These are phyloP conservation scores for Ceratobasidium theobromae DNA, from an alignment of 1,284 basidiomycete genomes.

Conservation along the genomic window DNA sequence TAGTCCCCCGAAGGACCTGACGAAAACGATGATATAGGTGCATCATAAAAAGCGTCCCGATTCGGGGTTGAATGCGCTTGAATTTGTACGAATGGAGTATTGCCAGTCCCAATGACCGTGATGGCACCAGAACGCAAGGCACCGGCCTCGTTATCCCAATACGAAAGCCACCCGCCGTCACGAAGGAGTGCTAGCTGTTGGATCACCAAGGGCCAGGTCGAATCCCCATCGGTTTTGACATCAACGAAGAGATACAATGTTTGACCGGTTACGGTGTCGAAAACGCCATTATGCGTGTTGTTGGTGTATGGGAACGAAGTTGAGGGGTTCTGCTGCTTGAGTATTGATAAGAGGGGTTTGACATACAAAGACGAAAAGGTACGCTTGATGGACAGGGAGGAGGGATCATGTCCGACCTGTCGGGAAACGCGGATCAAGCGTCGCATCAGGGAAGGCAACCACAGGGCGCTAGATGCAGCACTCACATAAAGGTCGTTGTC, in stretches of 20 bases:
- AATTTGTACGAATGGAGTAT: slow-evolving; percentile 20
- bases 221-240: slow-evolving; percentile 13
- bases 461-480: neutral
- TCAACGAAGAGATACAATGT: slow-evolving; percentile 26
- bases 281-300: slow-evolving; percentile 20
- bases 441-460: neutral
- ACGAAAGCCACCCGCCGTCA: slow-evolving; percentile 19
- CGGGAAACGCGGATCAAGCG: neutral
- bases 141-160: slow-evolving; percentile 22
- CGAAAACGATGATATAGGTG: slow-evolving; percentile 16
- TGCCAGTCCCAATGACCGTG: slow-evolving; percentile 15
- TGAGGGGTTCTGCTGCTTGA: slow-evolving; percentile 22
- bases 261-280: slow-evolving; percentile 9
- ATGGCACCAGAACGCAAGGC: slow-evolving; percentile 1
- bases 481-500: slow-evolving; percentile 23
- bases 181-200: slow-evolving; percentile 19
- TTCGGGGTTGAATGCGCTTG: slow-evolving; percentile 9
- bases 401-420: slow-evolving; percentile 26
- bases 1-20: slow-evolving; percentile 7
- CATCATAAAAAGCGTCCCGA: slow-evolving; percentile 26
- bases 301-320: slow-evolving; percentile 20
- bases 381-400: slow-evolving; percentile 14
- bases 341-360: slow-evolving; percentile 7
- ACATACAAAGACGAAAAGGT: slow-evolving; percentile 28
- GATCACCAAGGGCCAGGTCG: slow-evolving; percentile 20